These are phyloP conservation scores for Ceratobasidium sp. DNA, from an alignment of 1,284 basidiomycete genomes.

Conservation along the genomic window DNA sequence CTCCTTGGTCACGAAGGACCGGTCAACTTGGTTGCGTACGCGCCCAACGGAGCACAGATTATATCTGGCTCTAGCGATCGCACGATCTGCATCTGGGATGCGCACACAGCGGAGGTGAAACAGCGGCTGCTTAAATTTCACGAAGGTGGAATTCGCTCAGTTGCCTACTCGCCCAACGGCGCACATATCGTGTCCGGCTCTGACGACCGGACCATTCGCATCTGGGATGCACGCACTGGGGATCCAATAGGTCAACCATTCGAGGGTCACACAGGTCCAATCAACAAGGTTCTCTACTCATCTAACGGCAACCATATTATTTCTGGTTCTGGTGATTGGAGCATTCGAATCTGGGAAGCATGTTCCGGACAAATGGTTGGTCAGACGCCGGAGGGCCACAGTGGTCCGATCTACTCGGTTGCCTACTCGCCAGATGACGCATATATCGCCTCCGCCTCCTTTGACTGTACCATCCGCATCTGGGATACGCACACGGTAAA, in stretches of 20 bases:
- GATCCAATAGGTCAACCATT: too few species aligned
- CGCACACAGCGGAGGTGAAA: neutral
- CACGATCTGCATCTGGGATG: neutral
- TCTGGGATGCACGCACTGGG: too few species aligned
- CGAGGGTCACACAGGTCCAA: neutral
- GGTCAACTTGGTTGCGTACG: neutral
- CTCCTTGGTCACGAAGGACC: neutral
- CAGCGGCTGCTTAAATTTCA: neutral
- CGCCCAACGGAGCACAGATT: neutral
- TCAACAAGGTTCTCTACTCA: neutral
- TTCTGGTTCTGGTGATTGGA: neutral
- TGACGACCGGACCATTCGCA: too few species aligned
- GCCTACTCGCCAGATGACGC: neutral
- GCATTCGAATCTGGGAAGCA: neutral
- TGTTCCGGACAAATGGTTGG: neutral
- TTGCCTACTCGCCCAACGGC: neutral
- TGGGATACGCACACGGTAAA: neutral
- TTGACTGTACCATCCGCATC: neutral
- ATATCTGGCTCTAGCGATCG: neutral
- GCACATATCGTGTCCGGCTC: too few species aligned
- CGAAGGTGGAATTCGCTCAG: neutral
- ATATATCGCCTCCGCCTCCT: neutral
- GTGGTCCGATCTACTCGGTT: neutral
- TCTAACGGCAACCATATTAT: neutral
- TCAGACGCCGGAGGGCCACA: neutral